A percentile compares a stretch with the other conserved stretches of the same genome.
These are phyloP conservation scores for Knufia petricola DNA, from an alignment of 2,329 filamentous ascomycete genomes.

Conservation along the genomic window DNA sequence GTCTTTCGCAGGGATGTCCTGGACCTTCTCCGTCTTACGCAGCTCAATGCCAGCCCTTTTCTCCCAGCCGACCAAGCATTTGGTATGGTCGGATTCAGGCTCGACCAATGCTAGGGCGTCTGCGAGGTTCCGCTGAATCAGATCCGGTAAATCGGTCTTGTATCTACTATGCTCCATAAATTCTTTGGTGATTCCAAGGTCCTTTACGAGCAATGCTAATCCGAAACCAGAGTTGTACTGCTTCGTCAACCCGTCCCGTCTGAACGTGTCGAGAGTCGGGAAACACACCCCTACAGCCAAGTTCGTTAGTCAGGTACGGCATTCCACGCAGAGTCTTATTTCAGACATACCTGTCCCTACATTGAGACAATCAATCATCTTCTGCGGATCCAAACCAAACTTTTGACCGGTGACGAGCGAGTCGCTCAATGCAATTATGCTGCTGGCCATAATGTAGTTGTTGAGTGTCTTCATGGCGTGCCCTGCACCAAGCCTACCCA, in stretches of 20 bases:
- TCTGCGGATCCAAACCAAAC: constrained; percentile 18
- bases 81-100: constrained; percentile 7
- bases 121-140: constrained; percentile 15
- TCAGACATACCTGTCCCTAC: constrained; percentile 29
- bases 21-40: constrained; percentile 1
- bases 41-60: constrained; percentile 5
- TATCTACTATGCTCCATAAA: constrained; percentile 12
- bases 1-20: constrained; percentile 6
- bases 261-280: constrained; percentile 25
- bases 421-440: constrained; percentile 17
- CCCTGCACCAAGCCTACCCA: constrained; percentile 17
- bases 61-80: constrained; percentile 10
- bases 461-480: constrained; percentile 21
- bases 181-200: constrained; percentile 16
- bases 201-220: constrained; percentile 18
- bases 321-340: neutral
- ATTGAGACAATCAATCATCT: constrained; percentile 35
- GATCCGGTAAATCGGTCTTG: constrained; percentile 10
- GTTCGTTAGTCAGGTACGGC: neutral
- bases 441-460: constrained; percentile 19
- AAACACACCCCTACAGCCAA: constrained; percentile 23
- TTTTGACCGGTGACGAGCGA: constrained; percentile 17
- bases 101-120: neutral
- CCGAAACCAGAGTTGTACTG: constrained; percentile 18
- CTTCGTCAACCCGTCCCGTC: constrained; percentile 16